Base-by-base conservation (phyloP, 2,329 filamentous ascomycete genomes). In the Phyllosticta paracitricarpa region DNA sequence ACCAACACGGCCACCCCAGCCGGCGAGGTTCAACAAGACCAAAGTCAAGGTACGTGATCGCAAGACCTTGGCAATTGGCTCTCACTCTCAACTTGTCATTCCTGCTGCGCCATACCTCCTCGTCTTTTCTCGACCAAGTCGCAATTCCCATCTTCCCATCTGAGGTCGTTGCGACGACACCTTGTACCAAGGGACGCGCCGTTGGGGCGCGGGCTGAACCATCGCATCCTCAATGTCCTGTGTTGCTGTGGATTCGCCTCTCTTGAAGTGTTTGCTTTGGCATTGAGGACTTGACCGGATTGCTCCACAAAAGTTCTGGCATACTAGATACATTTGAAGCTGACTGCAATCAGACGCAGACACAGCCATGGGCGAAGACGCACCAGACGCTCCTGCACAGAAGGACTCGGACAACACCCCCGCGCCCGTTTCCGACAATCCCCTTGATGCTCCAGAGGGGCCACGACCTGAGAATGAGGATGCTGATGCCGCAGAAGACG, bases 401-500 rank as follows among this genome's bases (percentile, higher is more conserved):
- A 62, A 62, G 22, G 56, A 58, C 26, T 10, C 28, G 6, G 56
- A 58, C 33, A 79, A 82, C 58, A 83, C 81, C 22, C 80, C 84
- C 63, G 79, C 78, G 64, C 78, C 70, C 55, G 71, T 74, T 60
- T 82, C 82, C 40, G 85, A 88, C 70, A 88, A 86, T 69, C 83
- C 84, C n/a, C 78, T 87, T 67, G 85, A 91, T 77, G 85, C 85
- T 61, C 85, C 86, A 51, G 80, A 83, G 63, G 86, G 81, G 56
- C 85, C 85, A 40, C 81, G 82, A 63, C 74, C 73, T 6, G 74
- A 76, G 56, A 79, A 82, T 57, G 84, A 89, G 68, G 82, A 82
- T 64, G 82, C 70, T 59, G 78, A 82, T 64, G 82, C 77, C 65
- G 74, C 82, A 63, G 87, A 88, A 66, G 89, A 94, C 70, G 88